Conservation (phyloP, 352 stramenopile species). For the Globisporangium recalcitrans region DNA sequence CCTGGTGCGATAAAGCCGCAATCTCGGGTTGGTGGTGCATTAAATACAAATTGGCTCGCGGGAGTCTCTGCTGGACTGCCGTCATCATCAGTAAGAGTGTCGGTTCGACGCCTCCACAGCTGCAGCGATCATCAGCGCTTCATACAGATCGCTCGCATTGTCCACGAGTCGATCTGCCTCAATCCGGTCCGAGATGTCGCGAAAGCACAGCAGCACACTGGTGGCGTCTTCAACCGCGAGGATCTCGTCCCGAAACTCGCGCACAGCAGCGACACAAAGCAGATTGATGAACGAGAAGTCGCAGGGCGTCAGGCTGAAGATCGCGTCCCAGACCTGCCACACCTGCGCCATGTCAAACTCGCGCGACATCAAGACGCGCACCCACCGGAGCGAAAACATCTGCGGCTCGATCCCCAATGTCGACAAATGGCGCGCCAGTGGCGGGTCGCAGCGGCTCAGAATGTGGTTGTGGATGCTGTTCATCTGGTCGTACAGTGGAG, state of each 20-base stretch:
- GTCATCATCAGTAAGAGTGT: slow-evolving; percentile 4
- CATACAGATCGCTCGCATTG: slow-evolving; percentile 57
- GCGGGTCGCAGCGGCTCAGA: slow-evolving; percentile 54
- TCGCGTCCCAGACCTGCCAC: slow-evolving; percentile 76
- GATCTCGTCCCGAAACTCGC: slow-evolving; percentile 62
- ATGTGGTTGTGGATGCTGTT: slow-evolving; percentile 69
- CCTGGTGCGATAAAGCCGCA: neutral
- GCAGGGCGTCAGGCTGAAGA: slow-evolving; percentile 62
- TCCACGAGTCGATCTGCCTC: slow-evolving; percentile 47
- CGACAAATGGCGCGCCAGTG: slow-evolving; percentile 45
- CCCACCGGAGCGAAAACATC: slow-evolving; percentile 70
- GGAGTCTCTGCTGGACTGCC: no score
- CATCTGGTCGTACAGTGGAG: slow-evolving; percentile 66
- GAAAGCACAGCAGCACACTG: slow-evolving; percentile 48
- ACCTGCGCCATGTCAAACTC: slow-evolving; percentile 73
- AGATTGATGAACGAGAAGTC: slow-evolving; percentile 79
- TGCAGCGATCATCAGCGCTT: slow-evolving; percentile 57
- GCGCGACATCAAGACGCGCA: slow-evolving; percentile 70
- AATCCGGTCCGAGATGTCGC: slow-evolving; percentile 47
- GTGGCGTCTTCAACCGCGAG: slow-evolving; percentile 53
- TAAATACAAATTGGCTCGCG: neutral
- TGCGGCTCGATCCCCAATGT: slow-evolving; percentile 53
- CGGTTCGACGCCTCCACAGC: slow-evolving; percentile 43
- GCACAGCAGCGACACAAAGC: slow-evolving; percentile 67
- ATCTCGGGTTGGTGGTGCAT: neutral